Evolutionary conservation across 495 filamentous ascomycete genomes (phyloP), one percentile per base, ranked within the genome.

Genomic region (Penicillium riverlandense): DNA sequence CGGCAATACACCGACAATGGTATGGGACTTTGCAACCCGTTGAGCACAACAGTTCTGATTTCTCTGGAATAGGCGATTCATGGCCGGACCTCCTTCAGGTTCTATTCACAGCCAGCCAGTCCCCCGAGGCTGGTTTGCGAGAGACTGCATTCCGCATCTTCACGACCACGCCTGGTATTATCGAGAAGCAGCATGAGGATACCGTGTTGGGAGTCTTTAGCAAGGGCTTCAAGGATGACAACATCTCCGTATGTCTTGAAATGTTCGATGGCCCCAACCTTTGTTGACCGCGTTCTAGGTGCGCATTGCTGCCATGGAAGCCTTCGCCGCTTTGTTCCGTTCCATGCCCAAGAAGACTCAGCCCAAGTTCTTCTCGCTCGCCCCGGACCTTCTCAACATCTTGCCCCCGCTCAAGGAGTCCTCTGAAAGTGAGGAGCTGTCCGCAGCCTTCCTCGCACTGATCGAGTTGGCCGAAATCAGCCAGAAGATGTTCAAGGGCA

Each of bases 61-160:
- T 22, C 22, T 22, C 22, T 22, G 22, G 2, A 22, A 22, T 64
- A 95, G 90, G 80, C 47, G 78, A 89, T 37, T 76, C 82, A 59
- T 99, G 94, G 94, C 83, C 88, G 11, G 94, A 97, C 52, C 79
- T 99, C 16, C 78, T 97, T 11, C 77, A 79, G 11, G 80, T 83
- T 27, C 76, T 99, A 12, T 96, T 96, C 66, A 77, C 82, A 37
- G 81, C 90, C 22, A 97, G 92, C 60, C 87, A 91, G 58, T 88
- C 86, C 16, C 67, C 75, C 37, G 87, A 96, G 36, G 66, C 84
- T 10, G 84, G 80, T 47, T 82, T 90, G 59, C 82, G 94, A 15
- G 92, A 97, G 69, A 85, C 78, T 29, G 87, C 94, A 16, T 99
- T 89, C 66, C 78, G 94, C 35, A 89, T 99, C 45, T 95, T 99